Conservation (phyloP, 768 basidiomycete species). For the Lactifluus pinguis region DNA sequence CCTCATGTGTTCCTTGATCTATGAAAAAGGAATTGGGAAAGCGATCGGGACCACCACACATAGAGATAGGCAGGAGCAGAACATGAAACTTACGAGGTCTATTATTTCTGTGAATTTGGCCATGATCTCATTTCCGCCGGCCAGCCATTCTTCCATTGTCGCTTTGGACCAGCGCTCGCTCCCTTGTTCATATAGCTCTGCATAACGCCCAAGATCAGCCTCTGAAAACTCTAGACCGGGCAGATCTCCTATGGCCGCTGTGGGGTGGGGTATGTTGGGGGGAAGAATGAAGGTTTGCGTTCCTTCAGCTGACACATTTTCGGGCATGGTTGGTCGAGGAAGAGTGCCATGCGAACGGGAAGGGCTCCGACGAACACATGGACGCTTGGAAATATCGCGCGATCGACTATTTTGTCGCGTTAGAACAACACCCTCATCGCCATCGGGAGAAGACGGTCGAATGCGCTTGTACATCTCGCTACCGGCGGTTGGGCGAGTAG, state of each 20-base stretch:
- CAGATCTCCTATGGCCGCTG: conserved; percentile 2
- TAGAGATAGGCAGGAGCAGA: background rate
- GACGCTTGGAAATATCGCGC: background rate
- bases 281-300: background rate
- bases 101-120: conserved; percentile 36
- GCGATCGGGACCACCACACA: background rate
- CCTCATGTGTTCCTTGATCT: conserved; percentile 44
- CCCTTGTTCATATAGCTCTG: conserved; percentile 37
- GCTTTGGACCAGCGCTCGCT: conserved; percentile 42
- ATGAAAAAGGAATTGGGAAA: background rate
- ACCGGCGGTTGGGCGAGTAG: background rate
- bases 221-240: conserved; percentile 23
- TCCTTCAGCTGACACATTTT: background rate
- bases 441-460: background rate
- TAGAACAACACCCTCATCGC: background rate
- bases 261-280: background rate
- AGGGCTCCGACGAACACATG: background rate
- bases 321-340: background rate
- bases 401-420: background rate
- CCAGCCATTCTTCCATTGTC: conserved; percentile 43
- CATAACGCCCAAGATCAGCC: conserved; percentile 31
- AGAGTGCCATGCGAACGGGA: background rate
- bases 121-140: conserved; percentile 43
- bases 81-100: conserved; percentile 36
- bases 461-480: background rate